Base-by-base conservation (phyloP, 2,329 filamentous ascomycete species). In the Stagonosporopsis cucurbitacearum region DNA sequence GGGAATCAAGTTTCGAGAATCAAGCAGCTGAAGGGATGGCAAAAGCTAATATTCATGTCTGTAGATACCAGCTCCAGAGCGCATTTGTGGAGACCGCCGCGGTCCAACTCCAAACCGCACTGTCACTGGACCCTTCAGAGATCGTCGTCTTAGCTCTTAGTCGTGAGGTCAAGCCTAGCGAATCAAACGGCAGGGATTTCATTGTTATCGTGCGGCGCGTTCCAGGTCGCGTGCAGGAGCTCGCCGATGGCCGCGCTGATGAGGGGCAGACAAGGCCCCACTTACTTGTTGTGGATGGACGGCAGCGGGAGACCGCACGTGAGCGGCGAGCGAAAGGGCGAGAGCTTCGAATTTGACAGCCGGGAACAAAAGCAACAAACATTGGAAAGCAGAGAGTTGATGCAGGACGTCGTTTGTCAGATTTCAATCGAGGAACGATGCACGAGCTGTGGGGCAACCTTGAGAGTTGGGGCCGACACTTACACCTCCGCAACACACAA, bases 201-300 rank as follows among this genome's bases (percentile, higher is more conserved):
- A 47, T 65, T 57, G 47, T 51, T 56, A 56, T 56, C 53, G 30
- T 22, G 53, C 47, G 53, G 53, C 43, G 53, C 36, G 42, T 51
- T 56, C 51, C 37, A 47, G 53, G 36, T 56, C 53, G 59, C 57
- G 49, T 52, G 58, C 57, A 64, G 67, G 67, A 67, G 64, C 60
- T 67, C 67, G 67, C 56, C 67, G 65, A 67, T 63, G 57, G 52
- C 67, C 67, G 66, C 42, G 43, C 33, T 48, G 35, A 17, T 26
- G 54, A 57, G 54, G 54, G 54, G 54, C 49, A 46, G 37, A 15
- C 19, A 11, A 44, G 36, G 42, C 47, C 53, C 53, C 53, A 48
- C 53, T 42, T 50, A 26, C 53, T 42, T 20, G 19, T 55, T 55
- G 23, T 28, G 42, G 45, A 8, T 23, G 39, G 39, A 6, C 4